Conservation (phyloP, 495 filamentous ascomycete genomes). For the Aspergillus kassunensis region DNA sequence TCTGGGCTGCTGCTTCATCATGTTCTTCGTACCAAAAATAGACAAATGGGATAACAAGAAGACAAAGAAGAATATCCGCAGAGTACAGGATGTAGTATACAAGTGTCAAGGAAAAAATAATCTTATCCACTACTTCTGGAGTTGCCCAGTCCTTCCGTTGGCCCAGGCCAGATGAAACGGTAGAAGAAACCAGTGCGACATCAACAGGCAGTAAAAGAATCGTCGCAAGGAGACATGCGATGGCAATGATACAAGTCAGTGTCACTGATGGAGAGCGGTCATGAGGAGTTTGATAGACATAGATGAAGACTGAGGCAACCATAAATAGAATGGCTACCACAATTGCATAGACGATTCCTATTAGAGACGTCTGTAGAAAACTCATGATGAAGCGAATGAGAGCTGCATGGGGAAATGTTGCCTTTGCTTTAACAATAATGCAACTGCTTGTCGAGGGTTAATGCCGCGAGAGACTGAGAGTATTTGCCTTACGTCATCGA, state of each 20-base stretch:
- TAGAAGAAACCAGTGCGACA: slow-evolving; percentile 89
- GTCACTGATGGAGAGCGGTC: slow-evolving; percentile 80
- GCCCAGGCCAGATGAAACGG: slow-evolving; percentile 68
- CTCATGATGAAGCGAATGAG: slow-evolving; percentile 45
- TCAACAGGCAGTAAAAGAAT: slow-evolving; percentile 91
- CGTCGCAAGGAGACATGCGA: slow-evolving; percentile 84
- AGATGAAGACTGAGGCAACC: slow-evolving; percentile 76
- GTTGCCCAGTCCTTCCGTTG: slow-evolving; percentile 94
- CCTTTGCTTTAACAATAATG: too few species aligned
- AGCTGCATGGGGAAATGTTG: slow-evolving; percentile 13
- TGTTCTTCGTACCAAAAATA: slow-evolving; percentile 99
- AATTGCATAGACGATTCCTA: slow-evolving; percentile 88
- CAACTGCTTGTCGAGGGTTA: too few species aligned
- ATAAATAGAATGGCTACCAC: slow-evolving; percentile 66
- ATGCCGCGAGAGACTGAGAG: neutral
- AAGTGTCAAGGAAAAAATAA: slow-evolving; percentile 73
- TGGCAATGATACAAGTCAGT: slow-evolving; percentile 76
- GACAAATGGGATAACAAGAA: slow-evolving; percentile 87
- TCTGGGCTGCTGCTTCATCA: slow-evolving; percentile 75
- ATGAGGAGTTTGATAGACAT: slow-evolving; percentile 78
- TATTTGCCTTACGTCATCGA: slow-evolving; percentile 22
- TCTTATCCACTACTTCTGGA: slow-evolving; percentile 67
- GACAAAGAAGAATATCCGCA: slow-evolving; percentile 84
- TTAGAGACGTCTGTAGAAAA: slow-evolving; percentile 76
- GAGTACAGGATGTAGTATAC: slow-evolving; percentile 94